Percentiles rank a stretch among this genome's conserved stretches.
These are phyloP conservation scores for Lolium rigidum DNA, from an alignment of 176 grass and related monocot genomes.

Conservation along the genomic window DNA sequence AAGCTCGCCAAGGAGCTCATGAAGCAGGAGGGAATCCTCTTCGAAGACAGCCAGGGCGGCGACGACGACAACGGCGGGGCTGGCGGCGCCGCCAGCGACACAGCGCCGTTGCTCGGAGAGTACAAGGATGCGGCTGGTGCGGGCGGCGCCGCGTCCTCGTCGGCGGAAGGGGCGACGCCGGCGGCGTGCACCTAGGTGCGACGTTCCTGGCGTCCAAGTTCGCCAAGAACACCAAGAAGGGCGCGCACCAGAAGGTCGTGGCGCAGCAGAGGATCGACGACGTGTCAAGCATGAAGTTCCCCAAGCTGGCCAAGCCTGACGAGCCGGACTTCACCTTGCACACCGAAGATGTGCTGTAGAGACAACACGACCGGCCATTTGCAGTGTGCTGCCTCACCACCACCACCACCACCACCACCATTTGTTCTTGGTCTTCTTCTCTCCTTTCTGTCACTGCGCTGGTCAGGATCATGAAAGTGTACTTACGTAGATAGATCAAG, in stretches of 20 bases:
- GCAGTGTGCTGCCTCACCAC: not conserved
- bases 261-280: constrained; percentile 42
- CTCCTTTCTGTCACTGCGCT: constrained; percentile 3
- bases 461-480: constrained; percentile 29
- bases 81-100: constrained; percentile 25
- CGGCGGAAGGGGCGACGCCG: constrained; percentile 27
- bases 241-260: constrained; percentile 43
- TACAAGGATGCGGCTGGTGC: not conserved
- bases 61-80: not conserved
- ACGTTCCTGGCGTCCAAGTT: constrained; percentile 86
- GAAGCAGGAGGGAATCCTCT: constrained; percentile 66
- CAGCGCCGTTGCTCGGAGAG: constrained; percentile 51
- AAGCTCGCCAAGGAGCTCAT: constrained; percentile 80
- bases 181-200: constrained; percentile 45
- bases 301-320: constrained; percentile 87
- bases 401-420: not conserved
- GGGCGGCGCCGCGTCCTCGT: not conserved
- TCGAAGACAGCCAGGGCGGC: not conserved
- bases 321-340: constrained; percentile 88
- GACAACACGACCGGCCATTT: not conserved
- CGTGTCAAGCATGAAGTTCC: constrained; percentile 65
- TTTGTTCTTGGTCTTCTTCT: not conserved
- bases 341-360: constrained; percentile 60
- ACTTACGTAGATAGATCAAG: constrained; percentile 26
- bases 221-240: constrained; percentile 79